Conservation (phyloP, 1,284 basidiomycete species). For the Earliella scabrosa region DNA sequence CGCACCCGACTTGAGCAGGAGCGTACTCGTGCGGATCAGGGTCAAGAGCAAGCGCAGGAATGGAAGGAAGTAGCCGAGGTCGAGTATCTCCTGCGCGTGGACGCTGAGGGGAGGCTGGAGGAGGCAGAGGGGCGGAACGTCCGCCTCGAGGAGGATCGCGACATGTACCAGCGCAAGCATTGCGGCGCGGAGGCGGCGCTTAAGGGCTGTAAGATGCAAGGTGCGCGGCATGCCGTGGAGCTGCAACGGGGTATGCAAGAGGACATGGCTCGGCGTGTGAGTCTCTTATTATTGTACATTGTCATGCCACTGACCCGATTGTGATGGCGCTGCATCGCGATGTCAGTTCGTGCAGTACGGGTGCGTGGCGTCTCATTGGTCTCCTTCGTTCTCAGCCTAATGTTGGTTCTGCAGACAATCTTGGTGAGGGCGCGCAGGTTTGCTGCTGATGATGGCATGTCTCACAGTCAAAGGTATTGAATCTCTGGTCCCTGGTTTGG, state of each 20-base stretch:
- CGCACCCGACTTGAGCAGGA: not conserved
- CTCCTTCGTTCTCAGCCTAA: too few species aligned
- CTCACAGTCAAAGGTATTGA: too few species aligned
- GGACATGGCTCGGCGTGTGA: not conserved
- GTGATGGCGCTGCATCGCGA: too few species aligned
- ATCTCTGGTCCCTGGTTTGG: too few species aligned
- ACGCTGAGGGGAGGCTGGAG: not conserved
- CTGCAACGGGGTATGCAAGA: not conserved
- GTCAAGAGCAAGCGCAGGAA: not conserved
- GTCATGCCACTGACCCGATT: too few species aligned
- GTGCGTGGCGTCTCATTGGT: too few species aligned
- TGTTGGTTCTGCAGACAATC: too few species aligned
- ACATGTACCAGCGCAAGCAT: not conserved
- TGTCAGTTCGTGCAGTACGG: too few species aligned
- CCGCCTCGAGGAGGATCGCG: not conserved
- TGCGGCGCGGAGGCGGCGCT: slow-evolving; percentile 5
- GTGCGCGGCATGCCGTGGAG: not conserved
- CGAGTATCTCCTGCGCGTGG: not conserved
- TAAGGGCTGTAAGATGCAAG: not conserved
- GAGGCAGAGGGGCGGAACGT: not conserved
- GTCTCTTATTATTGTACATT: too few species aligned
- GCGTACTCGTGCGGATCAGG: not conserved
- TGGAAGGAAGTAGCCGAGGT: not conserved
- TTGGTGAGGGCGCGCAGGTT: too few species aligned
- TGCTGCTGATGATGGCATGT: too few species aligned